phyloP scores from a whole-genome alignment of 139 green algal genomes.

The Medakamo hakoo region DNA sequence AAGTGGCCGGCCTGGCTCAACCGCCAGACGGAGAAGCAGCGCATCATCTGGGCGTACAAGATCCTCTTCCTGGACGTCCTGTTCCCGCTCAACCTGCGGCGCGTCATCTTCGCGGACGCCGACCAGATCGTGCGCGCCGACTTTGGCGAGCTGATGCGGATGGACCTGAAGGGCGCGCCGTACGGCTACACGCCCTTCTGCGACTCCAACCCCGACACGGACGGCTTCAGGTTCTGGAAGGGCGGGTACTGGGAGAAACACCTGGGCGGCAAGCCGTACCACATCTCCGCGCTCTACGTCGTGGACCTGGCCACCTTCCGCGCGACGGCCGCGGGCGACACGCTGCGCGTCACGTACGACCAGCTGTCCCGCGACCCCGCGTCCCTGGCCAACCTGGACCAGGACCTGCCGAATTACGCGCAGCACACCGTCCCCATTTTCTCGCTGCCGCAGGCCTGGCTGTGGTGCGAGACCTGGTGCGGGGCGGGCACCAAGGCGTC shows the following conservation, averaged over 20 bases:
- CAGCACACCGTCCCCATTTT: constrained; percentile 81
- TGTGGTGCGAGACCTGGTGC: constrained; percentile 99
- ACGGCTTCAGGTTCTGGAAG: constrained; percentile 99
- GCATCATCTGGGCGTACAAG: constrained; percentile 89
- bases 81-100: constrained; percentile 78
- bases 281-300: constrained; percentile 94
- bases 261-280: constrained; percentile 84
- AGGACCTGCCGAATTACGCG: constrained; percentile 97
- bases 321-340: constrained; percentile 53
- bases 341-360: constrained; percentile 85
- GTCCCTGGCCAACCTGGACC: constrained; percentile 88
- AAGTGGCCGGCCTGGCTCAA: constrained; percentile 95
- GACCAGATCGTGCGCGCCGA: constrained; percentile 91
- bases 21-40: constrained; percentile 89
- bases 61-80: constrained; percentile 99
- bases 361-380: constrained; percentile 87
- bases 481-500: constrained; percentile 72
- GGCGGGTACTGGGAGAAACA: constrained; percentile 90
- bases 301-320: constrained; percentile 85
- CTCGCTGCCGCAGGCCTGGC: constrained; percentile 84
- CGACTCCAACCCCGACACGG: constrained; percentile 91
- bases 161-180: constrained; percentile 79
- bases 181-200: constrained; percentile 97
- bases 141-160: constrained; percentile 78
- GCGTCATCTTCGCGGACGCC: constrained; percentile 92